Conservation (phyloP, 2,329 filamentous ascomycete species). For the Colletotrichum tropicicola region DNA sequence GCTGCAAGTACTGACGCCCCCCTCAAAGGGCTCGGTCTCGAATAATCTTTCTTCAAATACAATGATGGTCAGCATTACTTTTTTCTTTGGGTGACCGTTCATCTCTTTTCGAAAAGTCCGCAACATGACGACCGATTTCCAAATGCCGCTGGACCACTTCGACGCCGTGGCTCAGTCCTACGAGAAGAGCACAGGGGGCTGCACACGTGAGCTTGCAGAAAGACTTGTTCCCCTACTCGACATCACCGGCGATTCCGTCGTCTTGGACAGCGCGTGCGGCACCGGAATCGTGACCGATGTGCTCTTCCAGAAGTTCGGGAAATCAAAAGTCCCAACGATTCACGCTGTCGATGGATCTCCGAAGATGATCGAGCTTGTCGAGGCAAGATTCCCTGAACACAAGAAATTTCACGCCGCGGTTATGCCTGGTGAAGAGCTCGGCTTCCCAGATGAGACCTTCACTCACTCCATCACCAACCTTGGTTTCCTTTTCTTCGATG, state of each 20-base stretch:
- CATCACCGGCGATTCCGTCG: slow-evolving; percentile 40
- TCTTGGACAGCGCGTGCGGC: slow-evolving; percentile 40
- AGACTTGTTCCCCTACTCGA: slow-evolving; percentile 40
- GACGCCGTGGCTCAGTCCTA: slow-evolving; percentile 29
- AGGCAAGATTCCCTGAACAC: slow-evolving; percentile 19
- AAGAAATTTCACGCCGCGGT: slow-evolving; percentile 19
- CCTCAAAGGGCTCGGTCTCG: too few relatives aligned
- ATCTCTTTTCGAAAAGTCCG: background rate
- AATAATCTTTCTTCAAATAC: background rate
- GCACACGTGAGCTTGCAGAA: slow-evolving; percentile 31
- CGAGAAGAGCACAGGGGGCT: slow-evolving; percentile 31
- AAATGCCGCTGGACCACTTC: slow-evolving; percentile 4
- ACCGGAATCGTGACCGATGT: slow-evolving; percentile 36
- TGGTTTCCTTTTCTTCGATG: slow-evolving; percentile 45
- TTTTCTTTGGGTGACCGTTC: background rate
- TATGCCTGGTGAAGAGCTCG: slow-evolving; percentile 36
- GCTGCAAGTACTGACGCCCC: background rate
- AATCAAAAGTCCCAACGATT: slow-evolving; percentile 8
- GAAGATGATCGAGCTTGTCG: slow-evolving; percentile 33
- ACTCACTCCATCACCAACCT: slow-evolving; percentile 49
- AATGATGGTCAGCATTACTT: background rate
- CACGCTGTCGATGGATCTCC: slow-evolving; percentile 32
- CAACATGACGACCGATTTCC: background rate
- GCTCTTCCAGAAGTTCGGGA: background rate
- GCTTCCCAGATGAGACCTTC: slow-evolving; percentile 42